Evolutionary conservation across 2,329 filamentous ascomycete genomes (phyloP).

Genomic region (Ampelomyces quisqualis): DNA sequence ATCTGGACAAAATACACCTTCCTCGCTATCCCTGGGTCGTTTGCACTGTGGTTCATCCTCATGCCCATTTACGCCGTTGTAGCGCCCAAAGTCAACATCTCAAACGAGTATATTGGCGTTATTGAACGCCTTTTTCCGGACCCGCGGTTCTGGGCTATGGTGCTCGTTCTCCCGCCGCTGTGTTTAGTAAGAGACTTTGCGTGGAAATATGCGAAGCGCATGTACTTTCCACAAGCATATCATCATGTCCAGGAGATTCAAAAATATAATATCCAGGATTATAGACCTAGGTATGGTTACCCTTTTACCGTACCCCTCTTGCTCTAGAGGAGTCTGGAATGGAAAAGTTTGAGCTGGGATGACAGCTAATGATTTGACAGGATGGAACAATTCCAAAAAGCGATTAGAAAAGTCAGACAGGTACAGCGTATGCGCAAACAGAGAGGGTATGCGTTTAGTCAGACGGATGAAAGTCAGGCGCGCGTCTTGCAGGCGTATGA

Average conservation of each 20-base stretch:
- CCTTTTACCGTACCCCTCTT: background rate
- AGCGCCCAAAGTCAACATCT: constrained; percentile 79
- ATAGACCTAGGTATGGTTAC: constrained; percentile 77
- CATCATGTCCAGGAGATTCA: constrained; percentile 99
- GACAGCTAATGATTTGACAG: constrained; percentile 49
- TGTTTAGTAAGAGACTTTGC: constrained; percentile 86
- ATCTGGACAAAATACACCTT: constrained; percentile 99
- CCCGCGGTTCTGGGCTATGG: constrained; percentile 89
- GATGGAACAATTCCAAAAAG: constrained; percentile 99
- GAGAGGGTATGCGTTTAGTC: constrained; percentile 95
- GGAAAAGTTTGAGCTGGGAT: too few species aligned
- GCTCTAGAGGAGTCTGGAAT: too few species aligned
- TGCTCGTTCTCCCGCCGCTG: constrained; percentile 72
- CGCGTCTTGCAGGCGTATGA: constrained; percentile 96
- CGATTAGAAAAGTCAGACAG: constrained; percentile 95
- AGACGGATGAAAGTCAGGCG: constrained; percentile 95
- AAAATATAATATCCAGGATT: constrained; percentile 99
- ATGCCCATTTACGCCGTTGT: constrained; percentile 84
- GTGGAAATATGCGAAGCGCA: constrained; percentile 97
- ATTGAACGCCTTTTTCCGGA: constrained; percentile 77
- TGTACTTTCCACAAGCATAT: constrained; percentile 95
- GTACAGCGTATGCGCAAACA: constrained; percentile 99
- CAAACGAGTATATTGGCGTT: constrained; percentile 80
- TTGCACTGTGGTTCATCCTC: constrained; percentile 88
- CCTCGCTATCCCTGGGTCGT: constrained; percentile 89